A percentile compares a stretch with the other conserved stretches of the same genome.
phyloP scores from a whole-genome alignment of 2,329 filamentous ascomycete species.

The Davidsoniella virescens region DNA sequence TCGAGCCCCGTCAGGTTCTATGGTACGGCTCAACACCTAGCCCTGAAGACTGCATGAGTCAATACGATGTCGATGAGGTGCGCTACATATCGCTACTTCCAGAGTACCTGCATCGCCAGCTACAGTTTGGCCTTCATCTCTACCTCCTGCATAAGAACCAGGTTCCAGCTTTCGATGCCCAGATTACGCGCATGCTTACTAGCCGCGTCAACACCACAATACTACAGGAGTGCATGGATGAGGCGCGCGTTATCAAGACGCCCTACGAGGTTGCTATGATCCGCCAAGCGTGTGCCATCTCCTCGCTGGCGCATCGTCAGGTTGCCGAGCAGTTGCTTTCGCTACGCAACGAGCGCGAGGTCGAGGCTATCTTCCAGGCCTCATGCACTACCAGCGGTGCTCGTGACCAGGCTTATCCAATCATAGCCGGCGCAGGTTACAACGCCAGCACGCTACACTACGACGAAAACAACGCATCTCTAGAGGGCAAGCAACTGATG shows the following conservation, averaged over 20 bases:
- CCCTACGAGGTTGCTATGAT: constrained; percentile 74
- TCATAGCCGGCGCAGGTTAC: constrained; percentile 73
- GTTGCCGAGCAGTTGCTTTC: constrained; percentile 48
- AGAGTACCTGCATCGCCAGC: constrained; percentile 25
- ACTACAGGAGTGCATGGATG: constrained; percentile 59
- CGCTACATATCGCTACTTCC: constrained; percentile 40
- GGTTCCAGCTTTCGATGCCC: constrained; percentile 22
- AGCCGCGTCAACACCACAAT: constrained; percentile 30
- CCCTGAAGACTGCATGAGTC: constrained; percentile 41
- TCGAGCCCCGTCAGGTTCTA: constrained; percentile 43
- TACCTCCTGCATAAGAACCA: constrained; percentile 34
- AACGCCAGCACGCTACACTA: constrained; percentile 85
- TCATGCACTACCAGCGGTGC: constrained; percentile 58
- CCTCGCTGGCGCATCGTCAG: constrained; percentile 57
- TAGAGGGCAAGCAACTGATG: constrained; percentile 55
- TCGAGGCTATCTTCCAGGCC: constrained; percentile 62
- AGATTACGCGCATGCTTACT: constrained; percentile 18
- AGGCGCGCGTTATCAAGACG: constrained; percentile 67
- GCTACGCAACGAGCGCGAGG: constrained; percentile 62
- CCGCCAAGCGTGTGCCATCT: constrained; percentile 64
- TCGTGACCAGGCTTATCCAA: constrained; percentile 65
- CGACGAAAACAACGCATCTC: constrained; percentile 55
- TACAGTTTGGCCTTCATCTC: constrained; percentile 21
- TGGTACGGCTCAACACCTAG: constrained; percentile 48
- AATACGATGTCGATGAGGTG: constrained; percentile 56